phyloP scores from a whole-genome alignment of 306 rosid species.

The Hylodesmum podocarpum region DNA sequence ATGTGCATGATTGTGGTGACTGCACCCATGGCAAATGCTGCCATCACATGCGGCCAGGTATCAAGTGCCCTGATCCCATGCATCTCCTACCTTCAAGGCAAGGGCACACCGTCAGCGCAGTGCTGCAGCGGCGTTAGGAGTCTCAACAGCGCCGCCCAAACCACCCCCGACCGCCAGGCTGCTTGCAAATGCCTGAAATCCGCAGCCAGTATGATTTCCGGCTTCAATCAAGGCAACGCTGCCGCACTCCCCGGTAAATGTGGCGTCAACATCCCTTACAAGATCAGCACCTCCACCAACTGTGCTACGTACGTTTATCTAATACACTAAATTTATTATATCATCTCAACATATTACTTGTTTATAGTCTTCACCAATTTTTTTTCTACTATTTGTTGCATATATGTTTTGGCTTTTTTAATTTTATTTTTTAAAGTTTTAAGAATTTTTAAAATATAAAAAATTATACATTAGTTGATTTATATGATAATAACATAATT shows the following conservation, averaged over 20 bases:
- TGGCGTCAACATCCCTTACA: conserved; percentile 35
- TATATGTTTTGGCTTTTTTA: no score
- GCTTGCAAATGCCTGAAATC: conserved; percentile 26
- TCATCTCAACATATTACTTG: not conserved
- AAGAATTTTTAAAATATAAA: no score
- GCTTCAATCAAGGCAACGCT: not conserved
- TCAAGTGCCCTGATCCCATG: not conserved
- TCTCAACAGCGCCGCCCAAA: conserved; percentile 10
- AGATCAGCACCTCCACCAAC: conserved; percentile 39
- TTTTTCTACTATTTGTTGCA: no score
- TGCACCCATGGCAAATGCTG: conserved; percentile 33
- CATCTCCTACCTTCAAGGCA: not conserved
- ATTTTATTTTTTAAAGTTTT: no score
- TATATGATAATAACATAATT: no score
- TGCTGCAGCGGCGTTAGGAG: conserved; percentile 37
- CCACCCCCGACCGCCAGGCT: conserved; percentile 40
- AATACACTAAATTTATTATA: no score
- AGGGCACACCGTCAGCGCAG: rapidly evolving
- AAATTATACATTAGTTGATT: no score
- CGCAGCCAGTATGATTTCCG: not conserved
- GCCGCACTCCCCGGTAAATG: conserved; percentile 27
- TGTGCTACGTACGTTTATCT: conserved; percentile 24
- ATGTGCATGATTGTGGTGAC: conserved; percentile 23
- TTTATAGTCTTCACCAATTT: no score
- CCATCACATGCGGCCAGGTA: conserved; percentile 51